Conservation (phyloP, 768 basidiomycete genomes). For the Mycena kentingensis region DNA sequence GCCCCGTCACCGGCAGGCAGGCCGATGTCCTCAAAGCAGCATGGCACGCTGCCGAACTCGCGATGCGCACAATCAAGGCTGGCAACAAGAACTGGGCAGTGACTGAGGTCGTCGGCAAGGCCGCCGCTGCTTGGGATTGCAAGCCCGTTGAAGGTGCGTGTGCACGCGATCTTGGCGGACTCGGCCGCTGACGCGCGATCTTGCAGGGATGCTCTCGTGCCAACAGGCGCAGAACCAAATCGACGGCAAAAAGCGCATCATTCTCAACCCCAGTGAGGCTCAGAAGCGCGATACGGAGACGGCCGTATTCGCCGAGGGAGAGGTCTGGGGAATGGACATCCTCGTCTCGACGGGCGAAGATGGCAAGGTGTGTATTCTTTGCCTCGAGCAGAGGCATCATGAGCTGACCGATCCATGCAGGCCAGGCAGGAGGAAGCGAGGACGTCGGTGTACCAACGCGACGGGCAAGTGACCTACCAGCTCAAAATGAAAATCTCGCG, state of each 20-base stretch:
- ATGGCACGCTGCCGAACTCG: conserved; percentile 88
- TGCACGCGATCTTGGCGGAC: not conserved
- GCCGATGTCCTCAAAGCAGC: conserved; percentile 95
- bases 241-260: conserved; percentile 95
- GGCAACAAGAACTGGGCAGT: conserved; percentile 96
- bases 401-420: conserved; percentile 41
- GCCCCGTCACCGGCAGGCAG: conserved; percentile 79
- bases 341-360: conserved; percentile 86
- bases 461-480: conserved; percentile 85
- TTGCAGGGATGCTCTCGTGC: conserved; percentile 88
- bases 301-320: conserved; percentile 85
- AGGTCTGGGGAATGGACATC: conserved; percentile 95
- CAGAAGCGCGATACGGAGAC: conserved; percentile 88
- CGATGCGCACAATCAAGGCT: conserved; percentile 87
- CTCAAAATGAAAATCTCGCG: conserved; percentile 98
- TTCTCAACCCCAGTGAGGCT: conserved; percentile 82
- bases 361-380: conserved; percentile 69
- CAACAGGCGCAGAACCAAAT: conserved; percentile 93
- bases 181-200: not conserved
- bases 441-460: conserved; percentile 92
- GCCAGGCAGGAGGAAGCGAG: conserved; percentile 86
- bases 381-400: too few species aligned
- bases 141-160: conserved; percentile 89
- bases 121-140: conserved; percentile 74
- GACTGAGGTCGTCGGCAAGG: conserved; percentile 80